Conservation (phyloP, 805 yeast species). For the Ogataea pini region DNA sequence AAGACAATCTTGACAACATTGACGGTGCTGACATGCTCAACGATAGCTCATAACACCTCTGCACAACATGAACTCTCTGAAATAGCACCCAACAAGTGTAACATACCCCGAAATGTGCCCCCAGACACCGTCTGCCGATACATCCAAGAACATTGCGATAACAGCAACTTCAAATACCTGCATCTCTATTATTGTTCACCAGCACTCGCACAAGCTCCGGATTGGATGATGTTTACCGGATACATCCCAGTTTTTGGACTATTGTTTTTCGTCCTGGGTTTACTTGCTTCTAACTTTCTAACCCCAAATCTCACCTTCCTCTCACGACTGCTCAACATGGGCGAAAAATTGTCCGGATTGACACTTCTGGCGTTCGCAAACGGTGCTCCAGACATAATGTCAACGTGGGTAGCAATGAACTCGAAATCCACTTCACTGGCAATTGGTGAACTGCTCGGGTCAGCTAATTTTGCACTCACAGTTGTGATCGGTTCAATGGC, state of each 20-base stretch:
- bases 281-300: constrained; percentile 78
- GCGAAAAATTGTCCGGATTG: constrained; percentile 81
- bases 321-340: constrained; percentile 59
- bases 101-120: constrained; percentile 12
- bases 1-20: background rate
- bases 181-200: constrained; percentile 30
- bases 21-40: too few species aligned
- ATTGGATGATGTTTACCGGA: constrained; percentile 8
- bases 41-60: too few species aligned
- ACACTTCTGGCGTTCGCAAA: constrained; percentile 90
- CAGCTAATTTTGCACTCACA: constrained; percentile 53
- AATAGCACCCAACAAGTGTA: constrained; percentile 1
- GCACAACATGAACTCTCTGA: background rate
- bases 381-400: constrained; percentile 86
- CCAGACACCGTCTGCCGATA: constrained; percentile 22
- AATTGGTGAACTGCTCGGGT: constrained; percentile 54
- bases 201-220: constrained; percentile 8
- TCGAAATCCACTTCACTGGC: constrained; percentile 60
- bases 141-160: constrained; percentile 24
- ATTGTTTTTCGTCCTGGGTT: constrained; percentile 65
- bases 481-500: constrained; percentile 53
- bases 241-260: constrained; percentile 30
- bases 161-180: constrained; percentile 22
- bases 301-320: constrained; percentile 76
- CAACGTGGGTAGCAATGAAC: constrained; percentile 80